Evolutionary conservation across 176 grass and related monocot species (phyloP), one percentile per base, ranked within the genome.

Genomic region (Olyra latifolia): DNA sequence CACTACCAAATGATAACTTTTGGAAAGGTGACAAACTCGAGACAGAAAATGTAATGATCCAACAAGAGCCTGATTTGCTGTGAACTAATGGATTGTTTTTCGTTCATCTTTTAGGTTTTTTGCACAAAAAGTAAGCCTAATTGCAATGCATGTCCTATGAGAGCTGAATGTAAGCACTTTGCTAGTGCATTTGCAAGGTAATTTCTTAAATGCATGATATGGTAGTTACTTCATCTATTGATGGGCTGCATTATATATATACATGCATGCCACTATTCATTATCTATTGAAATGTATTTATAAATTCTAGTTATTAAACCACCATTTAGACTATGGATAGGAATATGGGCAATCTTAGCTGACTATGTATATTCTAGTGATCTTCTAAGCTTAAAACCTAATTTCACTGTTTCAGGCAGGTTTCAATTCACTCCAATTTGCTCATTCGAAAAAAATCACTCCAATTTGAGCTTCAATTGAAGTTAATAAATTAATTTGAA

Each of bases 1-100:
- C 95, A 97, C 91, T 97, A 97, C 80, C 94, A 97, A 82, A 94
- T 97, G 94, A 97, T 97, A 67, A 97, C 94, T 66, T 97, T 97
- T 84, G 94, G 94, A 72, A 97, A 97, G 91, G 94, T 97, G 75
- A 83, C 43, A 77, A 63, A 48, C 41, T 80, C 42, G 6, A 74
- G 43, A 83, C 10, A 44, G 46, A 25, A 11, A 4, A 77, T 54
- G 1, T 74, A 49, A 38, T 68, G 13, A 59, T 59, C 27, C n/a
- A 62, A 57, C 35, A 66, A 54, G 20, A 16, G 10, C 62, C 14
- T 76, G 10, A 47, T 53, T 75, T 78, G 66, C 12, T 70, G 10
- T 82, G 59, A 63, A 74, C 35, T 83, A 53, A 81, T 28, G 35
- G 65, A 61, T 8, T 20, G 3, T 80, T 83, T 58, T 73, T 52